Evolutionary conservation across 1,139 yeast genomes (phyloP), one percentile per base, ranked within the genome.

Genomic region (Meyerozyma elateridarum): DNA sequence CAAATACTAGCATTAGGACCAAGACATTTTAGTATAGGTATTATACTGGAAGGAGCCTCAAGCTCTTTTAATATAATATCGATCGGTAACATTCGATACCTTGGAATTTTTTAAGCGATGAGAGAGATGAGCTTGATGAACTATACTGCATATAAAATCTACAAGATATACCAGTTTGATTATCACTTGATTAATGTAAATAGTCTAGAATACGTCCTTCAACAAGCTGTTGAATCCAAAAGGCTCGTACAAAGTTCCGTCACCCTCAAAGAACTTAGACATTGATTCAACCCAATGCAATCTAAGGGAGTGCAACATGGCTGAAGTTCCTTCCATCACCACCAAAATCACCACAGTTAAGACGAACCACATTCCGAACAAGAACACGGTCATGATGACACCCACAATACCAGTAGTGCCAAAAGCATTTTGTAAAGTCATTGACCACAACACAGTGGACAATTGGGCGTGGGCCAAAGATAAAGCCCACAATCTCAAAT

Each of bases 211-310:
- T 11, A 58, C 52, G 29, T 52, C 55, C 33, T 44, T 50, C 46
- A 64, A 55, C 37, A 64, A 58, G 31, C 54, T 53, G 28, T 54
- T 51, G 46, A 82, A 81, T 1, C 77, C 73, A 48, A 80, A 83
- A 19, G 93, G 91, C 40, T 71, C 75, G 51, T 79, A 83, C 15
- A 79, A 70, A 36, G 72, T 59, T 46, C 93, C 93, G 50, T 82
- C 91, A 59, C 93, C 93, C 54, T 79, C 89, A 45, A 83, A 83
- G 57, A 76, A 83, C 60, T 83, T 83, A 38, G 88, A 79, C 93
- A 83, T 83, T 24, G 88, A 76, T 56, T 83, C 93, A 36, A 83
- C 93, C 93, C 93, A 83, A 54, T 83, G 93, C 52, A 83, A 70
- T 68, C 93, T 78, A 53, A 83, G 71, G 17, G 89, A 77, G 56